Evolutionary conservation across 257 asterid genomes (phyloP), one percentile per base, ranked within the genome.

Genomic region (Nicotiana noctiflora): DNA sequence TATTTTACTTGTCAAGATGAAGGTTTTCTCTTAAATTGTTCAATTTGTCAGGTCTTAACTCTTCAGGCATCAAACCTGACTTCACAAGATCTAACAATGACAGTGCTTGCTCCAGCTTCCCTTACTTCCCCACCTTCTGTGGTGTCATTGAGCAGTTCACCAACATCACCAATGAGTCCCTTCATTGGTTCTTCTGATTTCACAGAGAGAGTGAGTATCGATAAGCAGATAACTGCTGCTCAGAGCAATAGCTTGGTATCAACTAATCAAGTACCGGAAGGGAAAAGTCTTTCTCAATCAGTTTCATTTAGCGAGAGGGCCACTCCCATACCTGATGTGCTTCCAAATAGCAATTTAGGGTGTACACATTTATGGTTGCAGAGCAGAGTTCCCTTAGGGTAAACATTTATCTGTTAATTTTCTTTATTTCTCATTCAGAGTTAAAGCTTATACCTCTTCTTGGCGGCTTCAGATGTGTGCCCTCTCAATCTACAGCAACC

Each of bases 311-410:
- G 82, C 80, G 91, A 86, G 64, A 87, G 76, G 75, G 81, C 76
- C 81, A 49, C 62, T 68, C 86, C 90, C 65, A 37, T 82, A 81
- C 80, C 92, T 62, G 97, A 90, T 81, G 93, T 87, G 82, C 90
- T 87, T 84, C 95, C 96, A 77, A 86, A 86, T 77, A 82, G 89
- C 76, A 98, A 92, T 90, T 82, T 88, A 81, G 93, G 97, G 27
- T 94, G 99, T 92, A 87, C 98, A 64, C 99, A 96, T 87, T 87
- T 96, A 81, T 96, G 99, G 99, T 88, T 96, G 85, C 98, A 96
- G 89, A 96, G 99, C 82, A 88, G 97, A 89, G 98, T 94, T 80
- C 99, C 98, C 6, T 87, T 96, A 19, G 99, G 99, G 99, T 96
- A 93, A 85, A 75, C 52, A 51, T 81, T 83, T 46, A 7, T 74